A percentile compares a stretch with the other conserved stretches of the same genome.
Conservation (phyloP, 331 rosid genomes). For the Cydonia oblonga region DNA sequence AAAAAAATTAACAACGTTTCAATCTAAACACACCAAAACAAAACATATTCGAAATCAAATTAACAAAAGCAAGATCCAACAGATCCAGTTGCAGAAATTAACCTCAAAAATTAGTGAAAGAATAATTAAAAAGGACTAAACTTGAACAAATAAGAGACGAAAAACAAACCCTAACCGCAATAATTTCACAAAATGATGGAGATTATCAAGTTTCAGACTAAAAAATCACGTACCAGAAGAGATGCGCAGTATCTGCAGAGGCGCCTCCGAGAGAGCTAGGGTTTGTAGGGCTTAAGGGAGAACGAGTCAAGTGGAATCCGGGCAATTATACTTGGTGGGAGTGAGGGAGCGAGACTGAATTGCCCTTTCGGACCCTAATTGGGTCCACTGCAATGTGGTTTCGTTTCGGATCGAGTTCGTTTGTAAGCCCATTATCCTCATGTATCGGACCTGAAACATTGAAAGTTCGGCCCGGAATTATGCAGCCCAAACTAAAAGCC, state of each 20-base stretch:
- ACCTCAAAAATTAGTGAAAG: not conserved
- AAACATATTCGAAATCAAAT: not conserved
- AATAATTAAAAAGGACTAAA: no score
- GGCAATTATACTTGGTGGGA: not conserved
- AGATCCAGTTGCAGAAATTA: not conserved
- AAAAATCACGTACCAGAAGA: not conserved
- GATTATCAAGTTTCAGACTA: not conserved
- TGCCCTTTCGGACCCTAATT: not conserved
- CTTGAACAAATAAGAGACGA: not conserved
- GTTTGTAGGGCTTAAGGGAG: not conserved
- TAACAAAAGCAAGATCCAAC: not conserved
- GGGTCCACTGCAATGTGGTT: not conserved
- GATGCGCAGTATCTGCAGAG: constrained; percentile 5
- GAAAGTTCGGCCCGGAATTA: not conserved
- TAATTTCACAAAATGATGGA: not conserved
- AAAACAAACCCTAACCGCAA: not conserved
- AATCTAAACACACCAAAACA: not conserved
- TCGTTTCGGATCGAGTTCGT: not conserved
- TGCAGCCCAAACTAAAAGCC: not conserved
- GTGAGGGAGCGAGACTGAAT: not conserved
- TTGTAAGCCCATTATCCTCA: not conserved
- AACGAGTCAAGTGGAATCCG: not conserved
- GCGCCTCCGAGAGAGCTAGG: constrained; percentile 11
- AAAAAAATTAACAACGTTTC: not conserved
- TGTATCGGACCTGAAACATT: not conserved